phyloP scores from a whole-genome alignment of 345 rosid genomes.

The Dimocarpus longan region DNA sequence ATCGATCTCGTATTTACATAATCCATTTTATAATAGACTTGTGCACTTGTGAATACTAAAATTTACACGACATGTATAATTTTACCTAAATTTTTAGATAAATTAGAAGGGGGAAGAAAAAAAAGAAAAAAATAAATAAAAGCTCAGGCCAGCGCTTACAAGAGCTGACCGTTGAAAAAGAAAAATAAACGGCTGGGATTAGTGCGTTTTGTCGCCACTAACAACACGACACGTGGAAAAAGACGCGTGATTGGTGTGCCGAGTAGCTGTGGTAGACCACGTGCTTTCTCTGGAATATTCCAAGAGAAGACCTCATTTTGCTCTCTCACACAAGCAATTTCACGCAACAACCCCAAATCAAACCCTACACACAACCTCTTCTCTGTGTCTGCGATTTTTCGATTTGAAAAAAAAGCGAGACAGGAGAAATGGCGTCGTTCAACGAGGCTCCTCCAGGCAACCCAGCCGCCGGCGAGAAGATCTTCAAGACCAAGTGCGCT shows the following conservation, averaged over 20 bases:
- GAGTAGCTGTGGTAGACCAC: background rate
- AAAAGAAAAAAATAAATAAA: too few species aligned
- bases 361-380: background rate
- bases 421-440: constrained; percentile 66
- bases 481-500: constrained; percentile 83
- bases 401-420: background rate
- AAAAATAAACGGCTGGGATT: background rate
- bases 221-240: background rate
- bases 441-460: constrained; percentile 85
- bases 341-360: background rate
- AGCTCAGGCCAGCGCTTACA: constrained; percentile 1
- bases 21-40: too few species aligned
- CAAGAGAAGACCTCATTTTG: background rate
- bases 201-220: background rate
- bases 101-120: too few species aligned
- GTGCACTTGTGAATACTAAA: too few species aligned
- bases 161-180: background rate
- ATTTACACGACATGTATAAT: too few species aligned
- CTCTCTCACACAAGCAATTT: background rate
- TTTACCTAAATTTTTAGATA: too few species aligned
- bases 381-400: background rate
- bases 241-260: background rate
- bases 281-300: constrained; percentile 16
- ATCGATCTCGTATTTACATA: too few species aligned
- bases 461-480: constrained; percentile 75